Evolutionary conservation across 768 basidiomycete species (phyloP), one percentile per base, ranked within the genome.

Genomic region (Tephrocybe rancida): DNA sequence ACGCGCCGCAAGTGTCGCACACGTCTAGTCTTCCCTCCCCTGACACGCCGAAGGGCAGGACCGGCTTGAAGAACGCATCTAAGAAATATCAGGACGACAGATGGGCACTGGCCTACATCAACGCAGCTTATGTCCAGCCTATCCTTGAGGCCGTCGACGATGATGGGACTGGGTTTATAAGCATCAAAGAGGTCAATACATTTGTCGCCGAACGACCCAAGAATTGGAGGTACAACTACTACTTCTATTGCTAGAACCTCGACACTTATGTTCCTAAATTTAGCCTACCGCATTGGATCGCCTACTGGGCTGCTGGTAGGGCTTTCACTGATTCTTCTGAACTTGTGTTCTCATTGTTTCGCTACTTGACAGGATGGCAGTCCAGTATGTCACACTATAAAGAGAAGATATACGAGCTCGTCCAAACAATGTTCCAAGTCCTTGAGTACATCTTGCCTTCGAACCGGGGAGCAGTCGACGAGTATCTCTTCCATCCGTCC

Each of bases 361-460:
- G 29, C n/a, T n/a, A n/a, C n/a, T n/a, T n/a, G n/a, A 19, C 34
- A 71, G 72, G 72, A 10, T 73, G 71, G 71, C 71, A 73, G 50
- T 61, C 64, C 1, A 73, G 67, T 44, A 64, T 73, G 41, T 69
- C 70, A n/a, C 56, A 57, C 14, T 74, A 73, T 56, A 68, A 68
- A 51, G 63, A 60, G 44, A 66, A 66, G 55, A 72, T 73, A 7
- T 72, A 73, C 54, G 42, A 57, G 9, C 56, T 72, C 10, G 60
- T 73, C 21, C 67, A 67, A 45, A 60, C 57, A 11, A 72, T 74
- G 67, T 69, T 67, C 54, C 52, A 56, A 37, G 61, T 58, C 8
- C 52, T 71, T 11, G 63, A 69, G 25, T 49, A 69, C 16, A 66
- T 72, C 25, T 61, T 70, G 4, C 66, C 69, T 3, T 66, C 64